phyloP scores from a whole-genome alignment of 2,329 filamentous ascomycete genomes.

The Fusarium hostae region DNA sequence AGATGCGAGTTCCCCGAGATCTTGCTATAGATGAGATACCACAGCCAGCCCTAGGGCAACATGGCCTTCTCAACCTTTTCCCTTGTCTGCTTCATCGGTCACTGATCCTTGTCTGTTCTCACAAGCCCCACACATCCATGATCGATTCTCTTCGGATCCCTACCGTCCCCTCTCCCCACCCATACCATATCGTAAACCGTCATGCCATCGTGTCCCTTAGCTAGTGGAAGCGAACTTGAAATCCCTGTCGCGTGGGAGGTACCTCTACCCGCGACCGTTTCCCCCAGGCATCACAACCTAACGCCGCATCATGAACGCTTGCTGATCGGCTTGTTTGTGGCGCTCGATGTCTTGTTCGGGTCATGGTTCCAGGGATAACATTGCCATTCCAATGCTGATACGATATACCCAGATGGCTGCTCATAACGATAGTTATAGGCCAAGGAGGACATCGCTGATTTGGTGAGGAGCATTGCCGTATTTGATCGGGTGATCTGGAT shows the following conservation, averaged over 20 bases:
- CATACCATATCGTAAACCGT: constrained; percentile 39
- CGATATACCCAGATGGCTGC: neutral
- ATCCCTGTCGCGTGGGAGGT: constrained; percentile 35
- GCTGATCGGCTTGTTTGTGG: constrained; percentile 16
- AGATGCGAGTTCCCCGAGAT: constrained; percentile 27
- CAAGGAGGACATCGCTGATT: neutral
- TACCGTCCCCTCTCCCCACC: constrained; percentile 30
- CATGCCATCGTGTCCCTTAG: constrained; percentile 32
- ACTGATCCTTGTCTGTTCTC: constrained; percentile 36
- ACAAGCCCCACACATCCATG: constrained; percentile 38
- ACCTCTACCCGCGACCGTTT: constrained; percentile 38
- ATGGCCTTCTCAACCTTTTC: constrained; percentile 33
- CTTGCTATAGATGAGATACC: constrained; percentile 26
- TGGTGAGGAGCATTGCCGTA: constrained; percentile 16
- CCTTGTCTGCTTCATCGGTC: constrained; percentile 34
- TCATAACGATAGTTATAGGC: neutral
- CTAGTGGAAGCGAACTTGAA: constrained; percentile 40
- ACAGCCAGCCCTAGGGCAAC: constrained; percentile 35
- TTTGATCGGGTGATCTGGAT: constrained; percentile 19
- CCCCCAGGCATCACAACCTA: constrained; percentile 20
- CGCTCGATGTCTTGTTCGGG: constrained; percentile 6
- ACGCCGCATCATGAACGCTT: constrained; percentile 26
- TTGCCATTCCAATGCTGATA: neutral
- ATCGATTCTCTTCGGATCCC: constrained; percentile 41
- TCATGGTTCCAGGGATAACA: neutral